These are phyloP conservation scores for Chaetomium tenue DNA, from an alignment of 495 filamentous ascomycete genomes.

Conservation along the genomic window DNA sequence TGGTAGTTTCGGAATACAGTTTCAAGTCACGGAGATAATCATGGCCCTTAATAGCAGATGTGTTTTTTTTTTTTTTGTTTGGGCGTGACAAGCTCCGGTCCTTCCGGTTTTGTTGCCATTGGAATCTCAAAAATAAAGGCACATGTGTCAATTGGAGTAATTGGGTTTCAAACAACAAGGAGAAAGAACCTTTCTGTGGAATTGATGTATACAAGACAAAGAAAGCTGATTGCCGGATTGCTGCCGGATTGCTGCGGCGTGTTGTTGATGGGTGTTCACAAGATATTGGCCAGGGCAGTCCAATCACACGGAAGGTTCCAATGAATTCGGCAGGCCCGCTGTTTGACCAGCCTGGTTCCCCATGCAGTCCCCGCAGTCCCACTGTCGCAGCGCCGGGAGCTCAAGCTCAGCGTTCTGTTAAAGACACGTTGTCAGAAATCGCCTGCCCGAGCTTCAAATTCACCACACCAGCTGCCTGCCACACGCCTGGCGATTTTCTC, in stretches of 20 bases:
- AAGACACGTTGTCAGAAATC: constrained; percentile 42
- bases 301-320: constrained; percentile 27
- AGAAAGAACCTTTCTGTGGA: neutral
- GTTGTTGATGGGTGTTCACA: constrained; percentile 1
- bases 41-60: neutral
- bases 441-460: constrained; percentile 36
- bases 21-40: neutral
- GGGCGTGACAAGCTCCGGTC: neutral
- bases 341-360: constrained; percentile 18
- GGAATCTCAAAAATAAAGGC: neutral
- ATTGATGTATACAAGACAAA: neutral
- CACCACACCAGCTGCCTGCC: constrained; percentile 33
- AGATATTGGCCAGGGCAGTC: neutral
- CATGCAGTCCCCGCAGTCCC: constrained; percentile 29
- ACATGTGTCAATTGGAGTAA: neutral
- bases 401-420: constrained; percentile 29
- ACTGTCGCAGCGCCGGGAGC: constrained; percentile 17
- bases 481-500: constrained; percentile 34
- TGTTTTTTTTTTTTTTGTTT: no score
- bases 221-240: neutral
- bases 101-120: neutral
- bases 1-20: neutral
- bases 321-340: constrained; percentile 23
- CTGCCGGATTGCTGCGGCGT: no score
- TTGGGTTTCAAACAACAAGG: neutral